These are phyloP conservation scores for Phytomonas francai DNA, from an alignment of 208 protist species.

Conservation along the genomic window DNA sequence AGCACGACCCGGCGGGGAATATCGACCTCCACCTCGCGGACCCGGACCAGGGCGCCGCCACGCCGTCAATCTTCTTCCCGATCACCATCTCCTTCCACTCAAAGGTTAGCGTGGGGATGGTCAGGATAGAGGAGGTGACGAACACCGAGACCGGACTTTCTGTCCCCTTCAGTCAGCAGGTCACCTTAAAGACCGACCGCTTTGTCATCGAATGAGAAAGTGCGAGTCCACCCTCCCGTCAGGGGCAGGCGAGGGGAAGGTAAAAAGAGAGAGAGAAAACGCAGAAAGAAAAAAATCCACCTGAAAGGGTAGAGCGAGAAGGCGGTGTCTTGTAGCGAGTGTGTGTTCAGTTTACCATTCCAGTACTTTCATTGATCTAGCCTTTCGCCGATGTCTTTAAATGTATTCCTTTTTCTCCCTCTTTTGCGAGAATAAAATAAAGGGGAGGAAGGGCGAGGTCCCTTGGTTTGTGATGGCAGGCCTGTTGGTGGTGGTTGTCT, in stretches of 20 bases:
- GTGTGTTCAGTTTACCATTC: too few relatives aligned
- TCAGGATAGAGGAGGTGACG: conserved; percentile 53
- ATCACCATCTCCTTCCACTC: conserved; percentile 51
- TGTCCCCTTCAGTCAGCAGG: conserved; percentile 57
- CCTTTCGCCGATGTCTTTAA: too few relatives aligned
- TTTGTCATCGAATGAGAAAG: conserved; percentile 39
- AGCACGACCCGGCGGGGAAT: conserved; percentile 48
- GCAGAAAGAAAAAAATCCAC: background rate
- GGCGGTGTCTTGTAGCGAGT: too few relatives aligned
- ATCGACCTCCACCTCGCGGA: conserved; percentile 48
- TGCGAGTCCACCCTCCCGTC: too few relatives aligned
- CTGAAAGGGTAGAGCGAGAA: background rate
- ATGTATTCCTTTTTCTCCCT: too few relatives aligned
- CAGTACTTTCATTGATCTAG: too few relatives aligned
- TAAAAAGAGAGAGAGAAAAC: conserved; percentile 11
- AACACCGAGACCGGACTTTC: conserved; percentile 40
- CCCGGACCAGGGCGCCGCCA: background rate
- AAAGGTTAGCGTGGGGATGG: conserved; percentile 28
- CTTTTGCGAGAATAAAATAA: too few relatives aligned
- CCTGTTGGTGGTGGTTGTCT: too few relatives aligned
- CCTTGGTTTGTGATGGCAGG: too few relatives aligned
- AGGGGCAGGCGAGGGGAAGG: conserved; percentile 2
- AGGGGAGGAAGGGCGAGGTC: too few relatives aligned
- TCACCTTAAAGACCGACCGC: conserved; percentile 34
- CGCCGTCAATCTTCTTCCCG: conserved; percentile 61